These are phyloP conservation scores for Pestalotiopsis sp. DNA, from an alignment of 2,329 filamentous ascomycete genomes.

Conservation along the genomic window DNA sequence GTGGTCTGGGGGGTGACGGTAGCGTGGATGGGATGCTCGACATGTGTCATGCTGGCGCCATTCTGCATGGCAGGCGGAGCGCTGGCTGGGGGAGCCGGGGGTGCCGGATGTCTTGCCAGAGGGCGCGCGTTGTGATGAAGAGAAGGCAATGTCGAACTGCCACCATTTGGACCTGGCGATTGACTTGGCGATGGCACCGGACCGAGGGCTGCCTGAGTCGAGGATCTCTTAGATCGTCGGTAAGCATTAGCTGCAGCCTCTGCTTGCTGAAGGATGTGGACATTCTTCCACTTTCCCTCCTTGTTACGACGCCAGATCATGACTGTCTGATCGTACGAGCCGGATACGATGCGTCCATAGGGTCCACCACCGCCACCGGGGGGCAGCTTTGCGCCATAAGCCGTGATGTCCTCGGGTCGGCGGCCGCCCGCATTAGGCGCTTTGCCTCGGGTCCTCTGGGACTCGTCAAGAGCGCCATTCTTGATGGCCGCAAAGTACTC, in stretches of 20 bases:
- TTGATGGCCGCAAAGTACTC: slow-evolving; percentile 68
- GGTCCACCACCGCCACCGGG: slow-evolving; percentile 87
- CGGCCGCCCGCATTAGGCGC: slow-evolving; percentile 71
- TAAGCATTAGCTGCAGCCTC: slow-evolving; percentile 61
- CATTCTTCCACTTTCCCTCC: slow-evolving; percentile 81
- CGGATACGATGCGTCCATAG: slow-evolving; percentile 94
- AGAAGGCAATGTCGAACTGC: slow-evolving; percentile 59
- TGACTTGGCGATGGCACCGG: background rate
- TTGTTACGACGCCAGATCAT: slow-evolving; percentile 91
- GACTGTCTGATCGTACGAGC: slow-evolving; percentile 93
- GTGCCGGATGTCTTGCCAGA: slow-evolving; percentile 16
- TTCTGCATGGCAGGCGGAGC: slow-evolving; percentile 28
- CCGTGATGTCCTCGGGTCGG: slow-evolving; percentile 74
- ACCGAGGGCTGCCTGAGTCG: background rate
- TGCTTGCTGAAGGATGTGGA: slow-evolving; percentile 75
- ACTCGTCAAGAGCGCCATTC: slow-evolving; percentile 49
- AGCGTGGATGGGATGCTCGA: slow-evolving; percentile 34
- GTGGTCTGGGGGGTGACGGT: slow-evolving; percentile 37
- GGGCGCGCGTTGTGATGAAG: slow-evolving; percentile 17
- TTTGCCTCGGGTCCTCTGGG: slow-evolving; percentile 37
- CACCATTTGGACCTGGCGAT: background rate
- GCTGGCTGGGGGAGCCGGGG: slow-evolving; percentile 24
- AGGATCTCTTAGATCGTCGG: slow-evolving; percentile 22
- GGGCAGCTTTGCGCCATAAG: slow-evolving; percentile 83
- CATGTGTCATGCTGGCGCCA: slow-evolving; percentile 27